These are phyloP conservation scores for Capsicum chinense DNA, from an alignment of 257 asterid genomes.

Conservation along the genomic window DNA sequence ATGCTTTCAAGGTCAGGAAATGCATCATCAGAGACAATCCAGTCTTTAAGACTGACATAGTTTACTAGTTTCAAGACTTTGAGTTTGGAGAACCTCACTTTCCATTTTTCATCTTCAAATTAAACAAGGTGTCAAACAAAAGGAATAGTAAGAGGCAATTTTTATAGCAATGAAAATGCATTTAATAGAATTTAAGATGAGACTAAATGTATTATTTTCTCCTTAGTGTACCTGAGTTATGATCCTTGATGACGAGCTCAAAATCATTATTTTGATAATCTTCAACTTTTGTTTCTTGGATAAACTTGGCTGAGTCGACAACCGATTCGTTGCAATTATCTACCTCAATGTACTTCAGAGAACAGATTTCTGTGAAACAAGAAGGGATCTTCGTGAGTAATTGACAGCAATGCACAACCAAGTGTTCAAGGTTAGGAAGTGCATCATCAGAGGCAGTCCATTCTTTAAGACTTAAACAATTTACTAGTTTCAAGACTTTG, in stretches of 20 bases:
- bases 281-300: neutral
- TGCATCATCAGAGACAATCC: neutral
- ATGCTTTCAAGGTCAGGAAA: neutral
- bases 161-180: no score
- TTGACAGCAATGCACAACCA: neutral
- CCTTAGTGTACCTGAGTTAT: no score
- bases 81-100: neutral
- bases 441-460: neutral
- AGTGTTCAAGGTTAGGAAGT: neutral
- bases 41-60: neutral
- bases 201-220: no score
- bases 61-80: neutral
- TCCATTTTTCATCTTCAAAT: neutral
- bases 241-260: no score
- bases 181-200: no score
- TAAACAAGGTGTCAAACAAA: neutral
- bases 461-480: neutral
- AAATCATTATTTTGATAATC: neutral
- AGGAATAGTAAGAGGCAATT: no score
- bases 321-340: neutral
- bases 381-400: neutral
- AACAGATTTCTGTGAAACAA: neutral
- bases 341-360: neutral
- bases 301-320: neutral
- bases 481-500: neutral